Evolutionary conservation across 176 grass and related monocot species (phyloP), one percentile per base, ranked within the genome.

Genomic region (Oryza coarctata): DNA sequence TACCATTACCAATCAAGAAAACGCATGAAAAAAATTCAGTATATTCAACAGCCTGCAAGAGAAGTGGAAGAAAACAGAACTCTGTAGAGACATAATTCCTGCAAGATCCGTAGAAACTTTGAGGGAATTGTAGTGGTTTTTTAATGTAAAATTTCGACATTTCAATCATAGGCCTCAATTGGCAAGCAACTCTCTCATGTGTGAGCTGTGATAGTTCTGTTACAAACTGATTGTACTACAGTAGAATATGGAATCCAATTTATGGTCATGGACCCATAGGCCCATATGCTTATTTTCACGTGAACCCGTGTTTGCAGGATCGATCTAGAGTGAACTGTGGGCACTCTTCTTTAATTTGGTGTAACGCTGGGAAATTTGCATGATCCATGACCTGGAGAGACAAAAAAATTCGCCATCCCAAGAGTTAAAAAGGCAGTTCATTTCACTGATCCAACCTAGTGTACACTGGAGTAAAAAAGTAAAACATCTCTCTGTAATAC

Each of bases 381-480:
- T 1, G 73, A 82, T 71, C 73, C 86, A 82, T 87, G 55, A 20
- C 86, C 79, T 87, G 47, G 4, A 81, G 60, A 57, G 8, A 0
- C 45, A 72, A 64, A 27, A 64, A 27, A 1, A 0, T 45, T 47
- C 44, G 18, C 45, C 45, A 15, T 18, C 18, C 1, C 25, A 63
- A 8, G 5, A 2, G 11, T 32, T 33, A 66, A 66, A 14, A 34
- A 33, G 1, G 29, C 22, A 36, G 20, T 22, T 11, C 2, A 36
- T 31, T 30, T 65, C 12, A 66, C 64, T 66, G 31, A 66, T 33
- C 13, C 29, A 34, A 66, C 11, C 13, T 9, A 30, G 26, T 65
- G 62, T 34, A 18, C 64, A 65, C 27, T 64, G 35, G 35, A 9
- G 35, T 38, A 43, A 3, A 35, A 8, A 6, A 9, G 35, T 38